These are phyloP conservation scores for Sequoiadendron giganteum DNA, from an alignment of 75 land plant species.

Conservation along the genomic window DNA sequence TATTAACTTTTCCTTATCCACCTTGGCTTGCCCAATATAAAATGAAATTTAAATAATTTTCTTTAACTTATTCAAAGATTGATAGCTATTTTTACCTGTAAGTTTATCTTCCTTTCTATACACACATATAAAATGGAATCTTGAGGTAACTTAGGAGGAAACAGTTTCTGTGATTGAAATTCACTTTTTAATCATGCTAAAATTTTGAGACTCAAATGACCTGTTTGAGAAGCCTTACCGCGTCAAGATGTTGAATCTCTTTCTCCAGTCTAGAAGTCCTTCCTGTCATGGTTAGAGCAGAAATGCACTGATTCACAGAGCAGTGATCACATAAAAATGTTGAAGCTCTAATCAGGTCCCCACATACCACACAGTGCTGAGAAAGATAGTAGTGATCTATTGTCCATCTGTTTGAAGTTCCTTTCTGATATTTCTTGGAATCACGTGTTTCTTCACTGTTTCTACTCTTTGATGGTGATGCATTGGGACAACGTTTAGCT, in stretches of 20 bases:
- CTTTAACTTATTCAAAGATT: not conserved
- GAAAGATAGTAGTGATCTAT: slow-evolving; percentile 89
- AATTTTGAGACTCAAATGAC: slow-evolving; percentile 2
- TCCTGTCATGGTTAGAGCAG: slow-evolving; percentile 46
- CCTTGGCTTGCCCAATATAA: not conserved
- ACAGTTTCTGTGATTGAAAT: not conserved
- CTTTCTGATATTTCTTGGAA: slow-evolving; percentile 5
- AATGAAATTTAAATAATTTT: not conserved
- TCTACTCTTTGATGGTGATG: not conserved
- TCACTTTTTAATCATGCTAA: not conserved
- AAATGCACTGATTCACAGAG: slow-evolving; percentile 33
- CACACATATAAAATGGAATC: not conserved
- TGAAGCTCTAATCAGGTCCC: slow-evolving; percentile 57
- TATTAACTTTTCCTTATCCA: not conserved
- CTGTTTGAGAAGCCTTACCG: slow-evolving; percentile 48
- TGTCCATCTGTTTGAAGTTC: slow-evolving; percentile 38
- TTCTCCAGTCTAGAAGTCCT: slow-evolving; percentile 72
- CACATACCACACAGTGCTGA: slow-evolving; percentile 80
- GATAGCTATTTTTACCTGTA: not conserved
- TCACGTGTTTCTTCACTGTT: slow-evolving; percentile 12
- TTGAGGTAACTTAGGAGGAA: not conserved
- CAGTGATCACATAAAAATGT: slow-evolving; percentile 56
- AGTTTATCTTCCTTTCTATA: not conserved
- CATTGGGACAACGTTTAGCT: slow-evolving; percentile 30
- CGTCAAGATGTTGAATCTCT: slow-evolving; percentile 79